Evolutionary conservation across 139 green algal genomes (phyloP).

Genomic region (Trebouxia sp.): DNA sequence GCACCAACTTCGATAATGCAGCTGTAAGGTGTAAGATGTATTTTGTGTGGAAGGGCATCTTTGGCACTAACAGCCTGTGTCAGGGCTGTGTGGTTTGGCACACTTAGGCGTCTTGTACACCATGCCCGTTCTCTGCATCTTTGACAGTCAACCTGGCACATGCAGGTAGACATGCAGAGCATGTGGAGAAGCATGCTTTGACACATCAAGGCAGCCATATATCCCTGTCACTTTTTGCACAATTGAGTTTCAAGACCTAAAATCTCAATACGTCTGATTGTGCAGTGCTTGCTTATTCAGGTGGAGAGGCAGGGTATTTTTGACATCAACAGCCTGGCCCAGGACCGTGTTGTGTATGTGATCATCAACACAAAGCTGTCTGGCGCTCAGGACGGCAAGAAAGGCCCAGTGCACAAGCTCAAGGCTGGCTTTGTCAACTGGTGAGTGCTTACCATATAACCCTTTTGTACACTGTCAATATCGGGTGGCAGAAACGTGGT

Average conservation of each 20-base stretch:
- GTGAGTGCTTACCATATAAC: slow-evolving; percentile 16
- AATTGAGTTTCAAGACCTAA: neutral
- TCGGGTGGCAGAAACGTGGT: neutral
- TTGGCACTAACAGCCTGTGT: too few relatives aligned
- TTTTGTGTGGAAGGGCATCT: too few relatives aligned
- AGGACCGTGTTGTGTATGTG: neutral
- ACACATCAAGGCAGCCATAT: too few relatives aligned
- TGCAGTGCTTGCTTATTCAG: neutral
- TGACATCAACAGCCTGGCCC: neutral
- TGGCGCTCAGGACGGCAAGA: neutral
- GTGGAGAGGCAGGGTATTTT: neutral
- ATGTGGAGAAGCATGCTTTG: too few relatives aligned
- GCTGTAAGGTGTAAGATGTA: too few relatives aligned
- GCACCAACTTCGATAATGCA: too few relatives aligned
- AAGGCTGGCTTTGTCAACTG: neutral
- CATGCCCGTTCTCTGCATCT: too few relatives aligned
- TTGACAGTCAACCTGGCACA: too few relatives aligned
- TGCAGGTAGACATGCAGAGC: too few relatives aligned
- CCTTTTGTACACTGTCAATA: too few relatives aligned
- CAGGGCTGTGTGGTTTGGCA: too few relatives aligned
- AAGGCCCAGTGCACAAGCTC: neutral
- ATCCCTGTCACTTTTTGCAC: neutral
- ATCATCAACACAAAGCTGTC: neutral
- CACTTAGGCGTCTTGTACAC: too few relatives aligned
- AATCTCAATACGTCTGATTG: neutral